Percentiles rank a stretch among this genome's conserved stretches.
Evolutionary conservation across 2,329 filamentous ascomycete species (phyloP).

Genomic region (Neofusicoccum ribis): DNA sequence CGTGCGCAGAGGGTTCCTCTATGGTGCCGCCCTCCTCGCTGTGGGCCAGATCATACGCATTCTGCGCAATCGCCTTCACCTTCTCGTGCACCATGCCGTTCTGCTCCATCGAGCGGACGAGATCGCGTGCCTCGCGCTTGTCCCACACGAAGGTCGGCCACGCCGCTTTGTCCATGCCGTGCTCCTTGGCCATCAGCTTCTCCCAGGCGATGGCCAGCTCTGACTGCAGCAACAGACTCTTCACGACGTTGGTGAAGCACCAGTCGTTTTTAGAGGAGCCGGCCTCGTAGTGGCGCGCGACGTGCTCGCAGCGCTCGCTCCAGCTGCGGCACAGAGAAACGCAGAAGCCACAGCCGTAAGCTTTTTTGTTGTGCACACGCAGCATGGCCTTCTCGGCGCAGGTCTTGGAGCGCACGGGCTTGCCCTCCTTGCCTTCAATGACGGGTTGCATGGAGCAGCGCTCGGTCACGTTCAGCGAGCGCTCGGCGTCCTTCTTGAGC

Average conservation of each 20-base stretch:
- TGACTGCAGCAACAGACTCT: constrained; percentile 66
- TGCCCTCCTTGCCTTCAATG: constrained; percentile 7
- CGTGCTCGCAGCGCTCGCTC: constrained; percentile 68
- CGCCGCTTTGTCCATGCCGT: constrained; percentile 55
- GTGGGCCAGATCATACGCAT: constrained; percentile 57
- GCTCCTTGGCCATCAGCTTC: constrained; percentile 52
- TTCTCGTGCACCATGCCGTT: constrained; percentile 54
- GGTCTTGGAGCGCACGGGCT: constrained; percentile 6
- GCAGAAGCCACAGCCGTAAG: constrained; percentile 70
- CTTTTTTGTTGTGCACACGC: constrained; percentile 60
- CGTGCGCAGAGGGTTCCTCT: background rate
- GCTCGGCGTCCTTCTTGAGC: constrained; percentile 49
- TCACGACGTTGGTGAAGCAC: constrained; percentile 69
- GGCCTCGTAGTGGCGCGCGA: constrained; percentile 67
- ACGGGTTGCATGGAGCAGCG: constrained; percentile 3
- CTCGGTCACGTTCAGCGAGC: background rate
- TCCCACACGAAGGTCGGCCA: constrained; percentile 56
- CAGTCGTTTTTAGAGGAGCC: constrained; percentile 59
- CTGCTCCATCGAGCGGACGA: constrained; percentile 66
- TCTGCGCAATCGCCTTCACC: constrained; percentile 57
- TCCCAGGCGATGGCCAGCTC: constrained; percentile 64
- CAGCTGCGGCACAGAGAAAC: constrained; percentile 62
- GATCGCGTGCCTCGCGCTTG: constrained; percentile 62
- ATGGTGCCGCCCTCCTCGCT: background rate
- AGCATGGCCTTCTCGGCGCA: constrained; percentile 17